These are phyloP conservation scores for Pochonia chlamydosporia DNA, from an alignment of 2,329 filamentous ascomycete species.

Conservation along the genomic window DNA sequence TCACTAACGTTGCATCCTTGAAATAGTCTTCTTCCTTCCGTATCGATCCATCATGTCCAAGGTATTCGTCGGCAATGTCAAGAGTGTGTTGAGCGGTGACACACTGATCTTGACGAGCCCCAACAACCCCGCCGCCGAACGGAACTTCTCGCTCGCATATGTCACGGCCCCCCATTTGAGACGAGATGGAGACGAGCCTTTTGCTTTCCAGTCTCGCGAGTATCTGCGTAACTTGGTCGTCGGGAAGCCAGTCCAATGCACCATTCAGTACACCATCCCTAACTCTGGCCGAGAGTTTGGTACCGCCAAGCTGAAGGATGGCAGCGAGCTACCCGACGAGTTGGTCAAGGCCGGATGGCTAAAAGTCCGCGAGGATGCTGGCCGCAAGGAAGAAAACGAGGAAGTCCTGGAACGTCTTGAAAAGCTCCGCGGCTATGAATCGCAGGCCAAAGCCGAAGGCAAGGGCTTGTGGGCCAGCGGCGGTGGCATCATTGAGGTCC, in stretches of 20 bases:
- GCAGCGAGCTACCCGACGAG: slow-evolving; percentile 72
- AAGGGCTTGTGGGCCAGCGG: slow-evolving; percentile 75
- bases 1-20: background rate
- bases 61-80: slow-evolving; percentile 68
- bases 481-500: slow-evolving; percentile 64
- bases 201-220: slow-evolving; percentile 91
- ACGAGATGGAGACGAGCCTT: slow-evolving; percentile 87
- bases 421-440: slow-evolving; percentile 70
- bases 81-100: slow-evolving; percentile 91
- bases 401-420: slow-evolving; percentile 67
- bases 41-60: slow-evolving; percentile 39
- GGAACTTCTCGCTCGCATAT: slow-evolving; percentile 84
- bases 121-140: slow-evolving; percentile 76
- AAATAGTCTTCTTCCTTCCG: slow-evolving; percentile 11
- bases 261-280: slow-evolving; percentile 81
- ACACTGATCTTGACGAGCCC: slow-evolving; percentile 79
- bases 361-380: slow-evolving; percentile 90
- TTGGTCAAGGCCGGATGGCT: slow-evolving; percentile 85
- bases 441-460: slow-evolving; percentile 67
- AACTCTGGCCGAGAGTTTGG: slow-evolving; percentile 85
- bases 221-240: slow-evolving; percentile 79
- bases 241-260: slow-evolving; percentile 82
- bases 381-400: slow-evolving; percentile 81
- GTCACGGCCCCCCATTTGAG: slow-evolving; percentile 81
- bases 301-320: slow-evolving; percentile 68